Conservation (phyloP, 345 rosid genomes). For the Rhodamnia argentea region DNA sequence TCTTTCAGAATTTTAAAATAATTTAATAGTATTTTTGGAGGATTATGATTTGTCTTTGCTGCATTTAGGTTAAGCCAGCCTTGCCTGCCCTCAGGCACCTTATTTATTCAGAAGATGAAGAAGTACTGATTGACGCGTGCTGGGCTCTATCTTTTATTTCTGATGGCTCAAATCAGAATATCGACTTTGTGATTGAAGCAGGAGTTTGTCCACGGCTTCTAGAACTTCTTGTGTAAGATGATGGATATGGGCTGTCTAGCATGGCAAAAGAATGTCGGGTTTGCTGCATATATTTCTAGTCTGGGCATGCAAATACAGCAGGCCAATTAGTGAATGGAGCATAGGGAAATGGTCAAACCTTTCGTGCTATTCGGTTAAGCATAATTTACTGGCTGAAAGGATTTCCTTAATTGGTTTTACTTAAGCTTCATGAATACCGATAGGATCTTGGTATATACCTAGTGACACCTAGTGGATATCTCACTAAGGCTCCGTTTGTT, state of each 20-base stretch:
- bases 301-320: not conserved
- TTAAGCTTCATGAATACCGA: not conserved
- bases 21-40: not conserved
- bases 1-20: not conserved
- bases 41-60: not conserved
- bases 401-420: not conserved
- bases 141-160: constrained; percentile 31
- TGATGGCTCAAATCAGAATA: constrained; percentile 24
- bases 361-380: too few relatives aligned
- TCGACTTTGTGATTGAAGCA: constrained; percentile 27
- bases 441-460: not conserved
- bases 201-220: constrained; percentile 24
- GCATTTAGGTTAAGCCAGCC: constrained; percentile 22
- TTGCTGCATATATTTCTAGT: not conserved
- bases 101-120: constrained; percentile 19
- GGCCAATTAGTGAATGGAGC: not conserved
- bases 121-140: constrained; percentile 27
- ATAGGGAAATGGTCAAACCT: not conserved
- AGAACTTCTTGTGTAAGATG: constrained; percentile 24
- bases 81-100: constrained; percentile 12
- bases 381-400: too few relatives aligned
- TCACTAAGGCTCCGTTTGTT: not conserved
- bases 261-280: not conserved
- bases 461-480: not conserved
- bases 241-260: not conserved